These are phyloP conservation scores for Quercus gilva DNA, from an alignment of 306 rosid species.

Conservation along the genomic window DNA sequence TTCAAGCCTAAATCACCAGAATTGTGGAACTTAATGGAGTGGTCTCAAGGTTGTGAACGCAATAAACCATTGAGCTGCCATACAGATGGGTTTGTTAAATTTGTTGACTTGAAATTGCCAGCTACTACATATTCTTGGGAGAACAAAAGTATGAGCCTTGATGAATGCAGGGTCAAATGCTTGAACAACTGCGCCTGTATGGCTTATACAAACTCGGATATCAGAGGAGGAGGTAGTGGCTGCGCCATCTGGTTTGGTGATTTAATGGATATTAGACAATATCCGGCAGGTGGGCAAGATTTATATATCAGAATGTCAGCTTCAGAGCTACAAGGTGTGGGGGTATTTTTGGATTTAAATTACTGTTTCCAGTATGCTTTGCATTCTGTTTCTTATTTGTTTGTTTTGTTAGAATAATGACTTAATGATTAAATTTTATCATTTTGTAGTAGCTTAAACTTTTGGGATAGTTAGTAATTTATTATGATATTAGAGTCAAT, in stretches of 20 bases:
- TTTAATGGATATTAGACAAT: slow-evolving; percentile 33
- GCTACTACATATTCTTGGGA: slow-evolving; percentile 46
- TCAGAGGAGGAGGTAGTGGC: slow-evolving; percentile 51
- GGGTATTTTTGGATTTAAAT: too few species aligned
- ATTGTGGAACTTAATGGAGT: slow-evolving; percentile 47
- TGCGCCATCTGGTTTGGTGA: slow-evolving; percentile 56
- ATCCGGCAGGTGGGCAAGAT: slow-evolving; percentile 23
- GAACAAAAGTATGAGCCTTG: slow-evolving; percentile 33
- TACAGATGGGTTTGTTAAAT: slow-evolving; percentile 33
- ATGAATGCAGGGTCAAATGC: slow-evolving; percentile 45
- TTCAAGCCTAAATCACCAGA: slow-evolving; percentile 40
- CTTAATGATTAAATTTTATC: too few species aligned
- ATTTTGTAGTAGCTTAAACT: too few species aligned
- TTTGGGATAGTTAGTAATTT: too few species aligned
- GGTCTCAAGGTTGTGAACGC: slow-evolving; percentile 46
- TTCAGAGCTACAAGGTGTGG: slow-evolving; percentile 28
- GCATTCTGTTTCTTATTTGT: too few species aligned
- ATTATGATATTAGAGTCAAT: too few species aligned
- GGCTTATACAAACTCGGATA: slow-evolving; percentile 45
- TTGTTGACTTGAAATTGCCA: slow-evolving; percentile 40
- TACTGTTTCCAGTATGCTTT: neutral
- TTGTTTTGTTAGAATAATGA: too few species aligned
- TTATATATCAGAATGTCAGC: slow-evolving; percentile 33
- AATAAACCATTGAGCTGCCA: slow-evolving; percentile 32
- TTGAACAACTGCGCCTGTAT: slow-evolving; percentile 53